These are phyloP conservation scores for Cladophialophora psammophila DNA, from an alignment of 2,329 filamentous ascomycete species.

Conservation along the genomic window DNA sequence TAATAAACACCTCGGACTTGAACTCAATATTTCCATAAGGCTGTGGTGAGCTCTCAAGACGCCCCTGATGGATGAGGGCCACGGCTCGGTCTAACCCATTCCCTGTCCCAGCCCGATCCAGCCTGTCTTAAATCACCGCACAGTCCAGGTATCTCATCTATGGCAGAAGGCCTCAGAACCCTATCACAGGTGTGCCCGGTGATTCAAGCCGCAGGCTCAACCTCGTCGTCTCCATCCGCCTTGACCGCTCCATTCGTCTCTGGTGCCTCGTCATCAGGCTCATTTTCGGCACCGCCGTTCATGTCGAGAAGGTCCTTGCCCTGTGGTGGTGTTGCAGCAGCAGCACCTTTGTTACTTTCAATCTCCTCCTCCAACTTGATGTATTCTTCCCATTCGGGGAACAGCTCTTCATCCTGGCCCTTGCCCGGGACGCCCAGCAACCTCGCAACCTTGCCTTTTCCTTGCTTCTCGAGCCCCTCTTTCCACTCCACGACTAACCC, in stretches of 20 bases:
- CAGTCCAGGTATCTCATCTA: not conserved
- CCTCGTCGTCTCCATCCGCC: constrained; percentile 35
- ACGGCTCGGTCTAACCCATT: not conserved
- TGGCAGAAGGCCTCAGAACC: not conserved
- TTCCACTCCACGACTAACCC: constrained; percentile 81
- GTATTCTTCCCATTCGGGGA: constrained; percentile 96
- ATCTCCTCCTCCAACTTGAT: constrained; percentile 79
- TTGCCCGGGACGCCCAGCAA: constrained; percentile 82
- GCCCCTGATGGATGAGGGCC: not conserved
- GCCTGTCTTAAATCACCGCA: not conserved
- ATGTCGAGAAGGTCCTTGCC: constrained; percentile 51
- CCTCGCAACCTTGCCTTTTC: constrained; percentile 84
- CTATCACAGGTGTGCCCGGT: not conserved
- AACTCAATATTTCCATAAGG: not conserved
- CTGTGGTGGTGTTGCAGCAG: constrained; percentile 47
- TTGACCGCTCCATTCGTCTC: constrained; percentile 45
- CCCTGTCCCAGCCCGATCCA: not conserved
- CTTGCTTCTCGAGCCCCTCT: constrained; percentile 77
- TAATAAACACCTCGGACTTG: no score
- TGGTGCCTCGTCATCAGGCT: constrained; percentile 33
- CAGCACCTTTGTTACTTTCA: constrained; percentile 60
- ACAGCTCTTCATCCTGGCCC: constrained; percentile 80
- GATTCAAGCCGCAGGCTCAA: constrained; percentile 15
- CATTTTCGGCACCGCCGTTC: constrained; percentile 41
- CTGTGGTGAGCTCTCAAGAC: not conserved